Conservation (phyloP, 306 rosid genomes). For the Biancaea sappan region DNA sequence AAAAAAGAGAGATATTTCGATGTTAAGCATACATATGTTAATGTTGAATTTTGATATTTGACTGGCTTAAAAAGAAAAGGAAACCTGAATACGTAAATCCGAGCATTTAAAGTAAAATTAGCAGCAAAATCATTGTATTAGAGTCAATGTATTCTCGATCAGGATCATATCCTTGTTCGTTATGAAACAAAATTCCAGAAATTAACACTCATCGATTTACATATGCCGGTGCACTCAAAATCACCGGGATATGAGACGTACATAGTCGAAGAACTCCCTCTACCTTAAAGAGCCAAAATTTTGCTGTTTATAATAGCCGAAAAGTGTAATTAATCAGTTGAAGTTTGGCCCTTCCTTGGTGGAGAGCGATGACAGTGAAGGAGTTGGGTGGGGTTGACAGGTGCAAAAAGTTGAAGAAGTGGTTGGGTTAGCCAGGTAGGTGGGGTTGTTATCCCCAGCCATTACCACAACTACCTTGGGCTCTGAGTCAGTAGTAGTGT, state of each 20-base stretch:
- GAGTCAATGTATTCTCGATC: constrained; percentile 5
- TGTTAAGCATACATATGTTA: not conserved
- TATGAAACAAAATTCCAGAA: constrained; percentile 21
- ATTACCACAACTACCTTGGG: constrained; percentile 46
- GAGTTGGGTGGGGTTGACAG: constrained; percentile 23
- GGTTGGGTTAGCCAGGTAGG: constrained; percentile 46
- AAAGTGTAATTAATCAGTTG: constrained; percentile 10
- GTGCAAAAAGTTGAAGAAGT: constrained; percentile 33
- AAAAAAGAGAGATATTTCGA: no score
- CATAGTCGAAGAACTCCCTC: not conserved
- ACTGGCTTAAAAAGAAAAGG: not conserved
- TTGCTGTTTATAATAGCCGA: not conserved
- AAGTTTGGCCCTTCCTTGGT: constrained; percentile 11
- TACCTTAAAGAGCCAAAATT: constrained; percentile 27
- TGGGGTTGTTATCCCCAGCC: constrained; percentile 48
- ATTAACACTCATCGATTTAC: constrained; percentile 31
- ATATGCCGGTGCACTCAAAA: constrained; percentile 45
- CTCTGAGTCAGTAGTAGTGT: constrained; percentile 24
- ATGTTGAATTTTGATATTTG: not conserved
- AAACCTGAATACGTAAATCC: not conserved
- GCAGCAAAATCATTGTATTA: not conserved
- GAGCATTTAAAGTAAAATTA: not conserved
- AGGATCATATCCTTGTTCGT: no score
- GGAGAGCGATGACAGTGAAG: constrained; percentile 7
- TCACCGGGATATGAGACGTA: constrained; percentile 34